These are phyloP conservation scores for Boletales sp. DNA, from an alignment of 768 basidiomycete species.

Conservation along the genomic window DNA sequence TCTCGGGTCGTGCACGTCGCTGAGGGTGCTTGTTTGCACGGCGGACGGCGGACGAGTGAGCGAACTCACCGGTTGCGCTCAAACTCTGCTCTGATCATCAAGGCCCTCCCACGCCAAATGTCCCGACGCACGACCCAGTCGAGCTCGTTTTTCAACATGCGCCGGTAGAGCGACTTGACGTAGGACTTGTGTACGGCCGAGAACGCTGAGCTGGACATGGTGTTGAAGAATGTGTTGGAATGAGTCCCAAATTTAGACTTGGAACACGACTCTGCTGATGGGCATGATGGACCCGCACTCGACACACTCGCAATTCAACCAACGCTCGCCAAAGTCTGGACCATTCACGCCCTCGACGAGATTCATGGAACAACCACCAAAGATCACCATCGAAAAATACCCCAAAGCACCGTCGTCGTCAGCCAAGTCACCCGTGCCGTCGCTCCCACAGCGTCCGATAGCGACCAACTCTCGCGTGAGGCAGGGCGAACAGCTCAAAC, in stretches of 20 bases:
- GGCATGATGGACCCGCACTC: conserved; percentile 74
- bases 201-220: conserved; percentile 58
- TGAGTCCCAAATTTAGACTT: conserved; percentile 10
- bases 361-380: conserved; percentile 41
- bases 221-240: conserved; percentile 4
- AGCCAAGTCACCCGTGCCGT: conserved; percentile 19
- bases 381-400: conserved; percentile 43
- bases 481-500: conserved; percentile 70
- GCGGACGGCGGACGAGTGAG: conserved; percentile 11
- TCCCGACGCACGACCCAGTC: conserved; percentile 90
- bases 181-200: conserved; percentile 74
- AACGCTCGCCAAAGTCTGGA: conserved; percentile 65
- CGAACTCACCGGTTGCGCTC: conserved; percentile 77
- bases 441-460: conserved; percentile 49
- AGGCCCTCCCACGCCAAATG: conserved; percentile 80
- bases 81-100: conserved; percentile 88
- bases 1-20: conserved; percentile 82
- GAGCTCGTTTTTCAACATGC: conserved; percentile 79
- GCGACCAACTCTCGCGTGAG: conserved; percentile 77
- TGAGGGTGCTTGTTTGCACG: conserved; percentile 27
- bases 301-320: conserved; percentile 69
- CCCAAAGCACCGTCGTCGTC: conserved; percentile 37
- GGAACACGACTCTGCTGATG: too few species aligned
- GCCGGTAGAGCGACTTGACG: conserved; percentile 89
- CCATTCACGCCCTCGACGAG: conserved; percentile 46